Evolutionary conservation across 805 yeast species (phyloP).

Genomic region (Isabelozyma heimii): DNA sequence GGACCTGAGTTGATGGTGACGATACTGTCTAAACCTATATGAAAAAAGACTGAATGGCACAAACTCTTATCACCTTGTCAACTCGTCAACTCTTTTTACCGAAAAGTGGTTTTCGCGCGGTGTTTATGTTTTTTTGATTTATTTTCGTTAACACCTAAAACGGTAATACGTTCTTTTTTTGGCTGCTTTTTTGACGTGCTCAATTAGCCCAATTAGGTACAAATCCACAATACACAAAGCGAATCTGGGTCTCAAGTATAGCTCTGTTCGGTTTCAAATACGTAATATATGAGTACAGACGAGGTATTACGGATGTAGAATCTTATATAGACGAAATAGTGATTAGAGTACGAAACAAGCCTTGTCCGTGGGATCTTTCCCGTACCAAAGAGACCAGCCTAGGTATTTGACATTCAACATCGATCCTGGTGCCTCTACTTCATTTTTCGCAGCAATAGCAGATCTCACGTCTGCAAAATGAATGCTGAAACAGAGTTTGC

Average conservation of each 20-base stretch:
- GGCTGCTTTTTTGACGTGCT: neutral
- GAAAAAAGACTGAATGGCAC: conserved; percentile 2
- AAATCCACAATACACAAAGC: too few relatives aligned
- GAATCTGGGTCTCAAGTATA: too few relatives aligned
- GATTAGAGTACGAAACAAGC: conserved; percentile 36
- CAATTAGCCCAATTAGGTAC: neutral
- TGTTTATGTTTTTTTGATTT: neutral
- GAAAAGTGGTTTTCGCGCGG: neutral
- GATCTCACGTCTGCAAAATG: conserved; percentile 56
- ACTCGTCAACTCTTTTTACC: neutral
- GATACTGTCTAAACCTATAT: neutral
- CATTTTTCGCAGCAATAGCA: conserved; percentile 58
- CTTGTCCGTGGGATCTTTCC: conserved; percentile 62
- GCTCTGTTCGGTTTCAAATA: too few relatives aligned
- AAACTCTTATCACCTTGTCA: neutral
- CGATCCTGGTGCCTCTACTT: conserved; percentile 31
- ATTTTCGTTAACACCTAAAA: neutral
- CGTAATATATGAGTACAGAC: too few relatives aligned
- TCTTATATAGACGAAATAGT: neutral
- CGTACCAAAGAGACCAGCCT: conserved; percentile 66
- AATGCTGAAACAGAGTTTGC: conserved; percentile 59
- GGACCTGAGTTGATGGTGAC: neutral
- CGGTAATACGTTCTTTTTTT: neutral
- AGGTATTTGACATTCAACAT: conserved; percentile 43
- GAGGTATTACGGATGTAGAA: neutral